phyloP scores from a whole-genome alignment of 305 asterid genomes.

The Fraxinus sp. region DNA sequence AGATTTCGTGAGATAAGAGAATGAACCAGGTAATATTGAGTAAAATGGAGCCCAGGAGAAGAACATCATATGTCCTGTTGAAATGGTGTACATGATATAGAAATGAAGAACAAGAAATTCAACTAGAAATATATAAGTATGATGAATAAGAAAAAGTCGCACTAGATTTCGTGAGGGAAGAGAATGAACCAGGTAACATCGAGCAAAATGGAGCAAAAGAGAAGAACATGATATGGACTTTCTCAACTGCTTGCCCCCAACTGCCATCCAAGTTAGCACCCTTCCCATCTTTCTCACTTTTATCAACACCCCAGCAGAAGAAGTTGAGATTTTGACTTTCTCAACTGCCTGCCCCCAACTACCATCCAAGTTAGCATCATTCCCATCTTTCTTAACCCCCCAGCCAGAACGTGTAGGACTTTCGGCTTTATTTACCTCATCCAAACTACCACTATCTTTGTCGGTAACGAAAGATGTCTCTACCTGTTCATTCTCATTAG shows the following conservation, averaged over 20 bases:
- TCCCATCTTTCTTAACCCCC: neutral
- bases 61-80: constrained; percentile 14
- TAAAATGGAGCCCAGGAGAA: constrained; percentile 64
- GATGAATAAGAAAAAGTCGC: neutral
- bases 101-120: neutral
- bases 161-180: constrained; percentile 66
- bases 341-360: constrained; percentile 3
- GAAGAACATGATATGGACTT: constrained; percentile 60
- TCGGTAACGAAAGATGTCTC: constrained; percentile 21
- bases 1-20: constrained; percentile 61
- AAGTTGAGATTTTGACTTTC: constrained; percentile 14
- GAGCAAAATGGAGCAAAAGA: constrained; percentile 65
- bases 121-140: neutral
- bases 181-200: constrained; percentile 73
- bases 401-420: neutral
- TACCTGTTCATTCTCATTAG: constrained; percentile 39
- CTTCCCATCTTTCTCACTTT: too few species aligned
- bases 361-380: neutral
- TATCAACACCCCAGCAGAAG: too few species aligned
- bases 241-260: neutral
- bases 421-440: neutral
- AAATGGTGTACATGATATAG: neutral
- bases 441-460: constrained; percentile 27
- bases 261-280: too few species aligned
- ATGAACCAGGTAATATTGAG: constrained; percentile 75